Base-by-base conservation (phyloP, 2,329 filamentous ascomycete genomes). In the Trichoderma atroviride region DNA sequence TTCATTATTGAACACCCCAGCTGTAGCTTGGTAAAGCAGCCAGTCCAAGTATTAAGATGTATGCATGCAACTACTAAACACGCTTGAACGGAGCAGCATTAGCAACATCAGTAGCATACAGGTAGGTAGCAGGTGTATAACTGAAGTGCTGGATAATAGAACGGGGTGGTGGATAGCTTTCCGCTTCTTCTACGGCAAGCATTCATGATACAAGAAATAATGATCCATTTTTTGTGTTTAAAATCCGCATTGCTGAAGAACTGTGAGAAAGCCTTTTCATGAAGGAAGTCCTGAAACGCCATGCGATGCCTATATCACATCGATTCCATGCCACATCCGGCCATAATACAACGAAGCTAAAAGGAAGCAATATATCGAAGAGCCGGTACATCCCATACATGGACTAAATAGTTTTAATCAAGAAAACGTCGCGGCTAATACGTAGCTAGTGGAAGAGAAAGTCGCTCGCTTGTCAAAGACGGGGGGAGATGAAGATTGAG, bases 221-320 rank as follows among this genome's bases (percentile, higher is more conserved):
- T 47, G 43, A 47, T 22, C 6, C n/a, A n/a, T 47, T 10, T 11
- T 10, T 22, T 11, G 19, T 14, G 9, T 4, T 11, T 47, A 0
- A 11, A 47, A 10, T 22, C 19, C 22, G 19, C 19, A 22, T 10
- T 47, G n/a, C 22, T 50, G 55, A 22, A 29, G 31, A 4, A 13
- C 29, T 33, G 9, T 7, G 3, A 31, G 11, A 19, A 3, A 13
- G 22, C 22, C 22, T 5, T 11, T 47, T 31, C 31, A 0, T 11
- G 19, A 19, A 55, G 14, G 11, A n/a, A 61, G 13, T 9, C 43
- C 57, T 19, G 10, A 22, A 68, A 68, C 65, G 65, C 65, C 57
- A 14, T 57, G 57, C 47, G 33, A 68, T 68, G 57, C 47, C 33
- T 31, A 37, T 67, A 61, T 61, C 57, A 52, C 35, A 55, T 9